Percentiles rank a stretch among this genome's conserved stretches.
Conservation (phyloP, 164 flowering plant species). For the Protea cynaroides region DNA sequence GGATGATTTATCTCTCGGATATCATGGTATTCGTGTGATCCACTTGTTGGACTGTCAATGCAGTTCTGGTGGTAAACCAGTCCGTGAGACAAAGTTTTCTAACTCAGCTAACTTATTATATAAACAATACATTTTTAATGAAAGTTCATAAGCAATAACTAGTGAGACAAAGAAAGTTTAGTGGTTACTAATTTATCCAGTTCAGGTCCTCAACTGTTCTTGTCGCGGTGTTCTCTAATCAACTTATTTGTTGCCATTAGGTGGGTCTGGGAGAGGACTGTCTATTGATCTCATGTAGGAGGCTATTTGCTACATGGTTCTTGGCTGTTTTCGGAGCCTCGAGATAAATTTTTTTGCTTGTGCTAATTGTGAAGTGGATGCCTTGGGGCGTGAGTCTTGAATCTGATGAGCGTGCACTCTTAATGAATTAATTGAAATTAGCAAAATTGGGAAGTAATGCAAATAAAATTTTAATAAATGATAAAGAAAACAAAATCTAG, state of each 20-base stretch:
- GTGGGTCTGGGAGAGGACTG: background rate
- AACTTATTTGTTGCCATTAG: no score
- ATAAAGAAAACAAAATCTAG: no score
- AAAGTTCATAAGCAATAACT: background rate
- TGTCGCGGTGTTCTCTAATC: no score
- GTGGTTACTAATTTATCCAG: background rate
- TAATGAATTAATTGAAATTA: no score
- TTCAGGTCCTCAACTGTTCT: background rate
- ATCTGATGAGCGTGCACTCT: no score
- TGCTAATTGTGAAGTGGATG: no score
- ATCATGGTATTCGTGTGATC: background rate
- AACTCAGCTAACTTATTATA: background rate
- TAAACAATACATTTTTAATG: background rate
- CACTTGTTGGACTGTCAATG: background rate
- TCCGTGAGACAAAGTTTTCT: background rate
- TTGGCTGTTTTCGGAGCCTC: background rate
- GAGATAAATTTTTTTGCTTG: no score
- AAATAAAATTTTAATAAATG: no score
- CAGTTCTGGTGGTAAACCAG: background rate
- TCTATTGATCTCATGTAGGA: background rate
- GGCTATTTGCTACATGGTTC: background rate
- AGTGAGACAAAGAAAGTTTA: background rate
- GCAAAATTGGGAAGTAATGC: no score
- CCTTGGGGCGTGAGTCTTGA: no score
- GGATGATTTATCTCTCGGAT: background rate